These are phyloP conservation scores for Fusarium cyanostomum DNA, from an alignment of 2,329 filamentous ascomycete genomes.

Conservation along the genomic window DNA sequence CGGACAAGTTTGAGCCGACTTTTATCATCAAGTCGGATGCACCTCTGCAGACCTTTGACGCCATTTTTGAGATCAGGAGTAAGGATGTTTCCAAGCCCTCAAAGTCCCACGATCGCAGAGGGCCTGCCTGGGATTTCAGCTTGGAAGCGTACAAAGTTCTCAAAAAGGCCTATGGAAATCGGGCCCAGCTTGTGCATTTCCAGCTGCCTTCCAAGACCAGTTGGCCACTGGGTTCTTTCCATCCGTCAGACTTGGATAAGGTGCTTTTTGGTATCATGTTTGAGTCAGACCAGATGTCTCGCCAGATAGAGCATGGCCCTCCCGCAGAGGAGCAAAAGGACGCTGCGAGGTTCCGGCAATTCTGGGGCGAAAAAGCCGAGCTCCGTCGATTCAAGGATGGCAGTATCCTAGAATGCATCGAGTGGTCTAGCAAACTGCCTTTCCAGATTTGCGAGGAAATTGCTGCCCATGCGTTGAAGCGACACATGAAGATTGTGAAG, in stretches of 20 bases:
- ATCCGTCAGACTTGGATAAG: conserved; percentile 42
- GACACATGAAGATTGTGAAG: conserved; percentile 71
- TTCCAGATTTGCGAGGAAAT: conserved; percentile 82
- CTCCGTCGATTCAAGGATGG: conserved; percentile 95
- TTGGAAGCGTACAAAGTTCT: conserved; percentile 72
- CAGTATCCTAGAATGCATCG: conserved; percentile 89
- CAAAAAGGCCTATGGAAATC: conserved; percentile 76
- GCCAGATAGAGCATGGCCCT: conserved; percentile 88
- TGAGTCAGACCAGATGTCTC: conserved; percentile 75
- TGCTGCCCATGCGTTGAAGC: conserved; percentile 72
- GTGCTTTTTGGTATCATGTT: conserved; percentile 76
- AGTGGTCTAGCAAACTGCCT: conserved; percentile 76
- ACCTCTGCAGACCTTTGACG: conserved; percentile 65
- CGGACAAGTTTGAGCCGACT: conserved; percentile 83
- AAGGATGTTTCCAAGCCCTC: conserved; percentile 42
- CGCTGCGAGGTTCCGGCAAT: conserved; percentile 82
- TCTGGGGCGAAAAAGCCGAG: conserved; percentile 96
- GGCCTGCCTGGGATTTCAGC: conserved; percentile 57
- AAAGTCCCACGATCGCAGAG: conserved; percentile 52
- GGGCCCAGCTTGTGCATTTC: conserved; percentile 74
- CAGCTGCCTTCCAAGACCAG: conserved; percentile 48
- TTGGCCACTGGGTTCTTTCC: conserved; percentile 44
- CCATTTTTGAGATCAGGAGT: conserved; percentile 51
- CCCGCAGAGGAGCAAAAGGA: conserved; percentile 85
- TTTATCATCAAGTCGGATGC: conserved; percentile 76